Base-by-base conservation (phyloP, 768 basidiomycete genomes). In the Termitomyces bulborhizus region DNA sequence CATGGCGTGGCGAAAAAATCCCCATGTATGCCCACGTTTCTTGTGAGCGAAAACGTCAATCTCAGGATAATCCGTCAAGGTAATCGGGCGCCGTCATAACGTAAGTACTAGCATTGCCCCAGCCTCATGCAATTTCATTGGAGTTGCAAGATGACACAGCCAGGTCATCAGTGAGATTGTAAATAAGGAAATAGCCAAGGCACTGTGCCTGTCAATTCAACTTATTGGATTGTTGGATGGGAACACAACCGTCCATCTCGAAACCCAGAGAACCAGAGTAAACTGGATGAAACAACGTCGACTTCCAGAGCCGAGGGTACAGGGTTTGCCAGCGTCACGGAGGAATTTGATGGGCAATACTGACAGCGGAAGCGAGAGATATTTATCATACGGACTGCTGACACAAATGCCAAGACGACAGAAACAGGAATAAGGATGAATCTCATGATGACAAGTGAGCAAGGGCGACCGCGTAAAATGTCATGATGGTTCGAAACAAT, bases 211-310 rank as follows among this genome's bases (percentile, higher is more conserved):
- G 29, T 49, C 31, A 24, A 18, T 29, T n/a, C n/a, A 45, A 51
- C 51, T 31, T 32, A 32, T 32, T 9, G 50, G 43, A 29, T n/a
- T 54, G n/a, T 58, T 49, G 24, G 40, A 21, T 54, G 27, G 48
- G 49, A 53, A 53, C 44, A 18, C 12, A 16, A 31, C 45, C 42
- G 36, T 53, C 15, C 29, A 39, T n/a, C 36, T 44, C 40, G 37
- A 41, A 27, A 26, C 52, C 31, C 34, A 34, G 34, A 34, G 12
- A 13, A 34, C 11, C 54, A 44, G 27, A 45, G 45, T 53, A 55
- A 48, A 36, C 24, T 29, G 34, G 26, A 21, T 16, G 46, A 48
- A 24, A 18, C 7, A 21, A 39, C 2, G 8, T n/a, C 16, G 26
- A 39, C 21, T 48, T 49, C 26, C 6, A 49, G 5, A 49, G 13